Evolutionary conservation across 208 protist genomes (phyloP), one percentile per base, ranked within the genome.

Genomic region (Leishmania gerbilli): DNA sequence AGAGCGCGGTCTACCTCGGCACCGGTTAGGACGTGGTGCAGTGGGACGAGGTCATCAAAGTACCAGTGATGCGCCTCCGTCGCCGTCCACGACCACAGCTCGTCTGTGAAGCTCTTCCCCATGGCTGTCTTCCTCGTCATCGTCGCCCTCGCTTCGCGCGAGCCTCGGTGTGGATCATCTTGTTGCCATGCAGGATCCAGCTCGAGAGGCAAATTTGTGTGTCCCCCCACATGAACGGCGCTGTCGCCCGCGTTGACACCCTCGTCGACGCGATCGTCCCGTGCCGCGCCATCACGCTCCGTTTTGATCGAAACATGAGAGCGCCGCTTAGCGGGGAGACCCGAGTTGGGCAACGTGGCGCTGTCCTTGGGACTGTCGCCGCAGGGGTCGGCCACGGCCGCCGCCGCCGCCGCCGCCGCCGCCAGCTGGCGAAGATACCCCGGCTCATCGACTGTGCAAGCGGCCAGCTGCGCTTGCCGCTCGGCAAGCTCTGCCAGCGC

Each of bases 61-160:
- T 83, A 87, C 84, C 79, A 80, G 1, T 79, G 79, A 53, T 87
- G 79, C 71, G 84, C 62, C 51, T 83, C 79, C 13, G 79, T 76
- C 6, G 79, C 62, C 13, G 79, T 74, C 79, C 84, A 84, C 69
- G 76, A 60, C 79, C 79, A 84, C 45, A 87, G 62, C 15, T 55
- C 68, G 19, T 58, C 51, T 15, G 74, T 78, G 76, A 34, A 69
- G 56, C 80, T 74, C 47, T 71, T 42, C 31, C 7, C 74, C 15
- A 24, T 77, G 2, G 7, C 34, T 68, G 27, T 75, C 21, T 1
- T 45, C 19, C 47, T 71, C 53, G 60, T 3, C 17, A 58, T 49
- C n/a, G 27, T 24, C 5, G 68, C 49, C 49, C 8, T 19, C 24
- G 24, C 47, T 53, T n/a, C 40, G 9, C 76, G 47, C 15, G 2